These are phyloP conservation scores for Penicillium chermesinum DNA, from an alignment of 495 filamentous ascomycete species.

Conservation along the genomic window DNA sequence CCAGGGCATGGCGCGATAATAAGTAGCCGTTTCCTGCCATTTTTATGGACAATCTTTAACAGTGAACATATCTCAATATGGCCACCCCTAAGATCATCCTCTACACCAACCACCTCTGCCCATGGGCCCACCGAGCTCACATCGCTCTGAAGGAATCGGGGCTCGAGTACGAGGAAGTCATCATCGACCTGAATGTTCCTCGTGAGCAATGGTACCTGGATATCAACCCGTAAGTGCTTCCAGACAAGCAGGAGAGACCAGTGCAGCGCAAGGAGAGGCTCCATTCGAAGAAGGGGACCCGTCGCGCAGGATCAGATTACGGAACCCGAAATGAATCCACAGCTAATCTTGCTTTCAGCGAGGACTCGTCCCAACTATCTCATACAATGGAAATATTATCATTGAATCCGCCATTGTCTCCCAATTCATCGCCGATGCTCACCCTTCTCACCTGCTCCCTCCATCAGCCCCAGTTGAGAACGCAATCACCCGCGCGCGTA, in stretches of 20 bases:
- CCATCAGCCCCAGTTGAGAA: conserved; percentile 30
- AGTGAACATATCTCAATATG: conserved; percentile 15
- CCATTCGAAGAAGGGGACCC: too few species aligned
- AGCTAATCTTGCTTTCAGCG: conserved; percentile 33
- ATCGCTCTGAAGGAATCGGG: conserved; percentile 69
- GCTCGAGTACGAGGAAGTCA: conserved; percentile 72
- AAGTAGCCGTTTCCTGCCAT: conserved; percentile 9
- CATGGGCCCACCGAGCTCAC: conserved; percentile 79
- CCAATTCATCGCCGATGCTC: conserved; percentile 63
- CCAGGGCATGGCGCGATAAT: conserved; percentile 15
- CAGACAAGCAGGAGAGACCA: too few species aligned
- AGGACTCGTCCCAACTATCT: conserved; percentile 70
- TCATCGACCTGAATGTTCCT: conserved; percentile 67
- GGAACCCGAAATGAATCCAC: neutral
- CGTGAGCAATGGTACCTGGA: conserved; percentile 80
- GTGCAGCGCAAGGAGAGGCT: neutral
- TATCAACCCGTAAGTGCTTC: conserved; percentile 64
- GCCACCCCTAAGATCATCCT: conserved; percentile 47
- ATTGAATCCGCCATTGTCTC: conserved; percentile 69
- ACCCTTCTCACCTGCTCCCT: conserved; percentile 46
- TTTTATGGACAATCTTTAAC: neutral
- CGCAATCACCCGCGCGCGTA: conserved; percentile 58
- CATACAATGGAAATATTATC: conserved; percentile 67
- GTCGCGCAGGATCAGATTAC: too few species aligned
- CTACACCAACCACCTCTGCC: conserved; percentile 75